Percentiles rank a stretch among this genome's conserved stretches.
These are phyloP conservation scores for Neonectria magnoliae DNA, from an alignment of 2,329 filamentous ascomycete species.

Conservation along the genomic window DNA sequence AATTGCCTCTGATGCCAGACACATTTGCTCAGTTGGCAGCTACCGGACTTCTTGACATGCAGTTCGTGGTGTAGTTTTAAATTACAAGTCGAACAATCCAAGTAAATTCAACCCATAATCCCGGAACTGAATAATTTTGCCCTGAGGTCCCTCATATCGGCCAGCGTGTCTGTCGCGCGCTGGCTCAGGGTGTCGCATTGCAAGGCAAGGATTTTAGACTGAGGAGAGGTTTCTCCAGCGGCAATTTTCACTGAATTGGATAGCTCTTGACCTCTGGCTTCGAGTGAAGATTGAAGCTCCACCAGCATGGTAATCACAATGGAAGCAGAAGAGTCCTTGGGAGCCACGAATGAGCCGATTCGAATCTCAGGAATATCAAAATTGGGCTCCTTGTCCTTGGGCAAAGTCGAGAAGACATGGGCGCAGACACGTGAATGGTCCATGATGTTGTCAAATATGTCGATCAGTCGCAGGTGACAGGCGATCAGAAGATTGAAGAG, in stretches of 20 bases:
- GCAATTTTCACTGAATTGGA: slow-evolving; percentile 14
- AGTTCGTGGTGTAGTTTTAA: not conserved
- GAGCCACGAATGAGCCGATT: slow-evolving; percentile 52
- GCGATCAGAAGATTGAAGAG: slow-evolving; percentile 50
- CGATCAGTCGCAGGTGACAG: slow-evolving; percentile 51
- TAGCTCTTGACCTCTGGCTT: slow-evolving; percentile 29
- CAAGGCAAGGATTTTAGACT: slow-evolving; percentile 35
- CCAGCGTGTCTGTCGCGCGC: slow-evolving; percentile 32
- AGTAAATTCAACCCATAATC: not conserved
- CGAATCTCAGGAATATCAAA: slow-evolving; percentile 53
- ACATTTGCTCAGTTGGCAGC: not conserved
- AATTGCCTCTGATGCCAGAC: not conserved
- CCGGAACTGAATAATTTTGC: slow-evolving; percentile 8
- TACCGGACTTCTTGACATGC: not conserved
- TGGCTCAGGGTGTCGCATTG: slow-evolving; percentile 43
- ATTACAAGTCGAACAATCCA: not conserved
- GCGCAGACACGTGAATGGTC: slow-evolving; percentile 46
- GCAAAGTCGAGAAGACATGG: slow-evolving; percentile 41
- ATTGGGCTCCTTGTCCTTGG: slow-evolving; percentile 42
- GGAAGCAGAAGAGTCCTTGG: slow-evolving; percentile 45
- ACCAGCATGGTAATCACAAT: slow-evolving; percentile 47
- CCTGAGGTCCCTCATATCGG: slow-evolving; percentile 24
- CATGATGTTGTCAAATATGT: slow-evolving; percentile 50
- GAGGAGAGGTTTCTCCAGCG: slow-evolving; percentile 21
- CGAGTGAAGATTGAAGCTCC: slow-evolving; percentile 44